Conservation (phyloP, 106 monocot genomes). For the Iris macrosiphon region DNA sequence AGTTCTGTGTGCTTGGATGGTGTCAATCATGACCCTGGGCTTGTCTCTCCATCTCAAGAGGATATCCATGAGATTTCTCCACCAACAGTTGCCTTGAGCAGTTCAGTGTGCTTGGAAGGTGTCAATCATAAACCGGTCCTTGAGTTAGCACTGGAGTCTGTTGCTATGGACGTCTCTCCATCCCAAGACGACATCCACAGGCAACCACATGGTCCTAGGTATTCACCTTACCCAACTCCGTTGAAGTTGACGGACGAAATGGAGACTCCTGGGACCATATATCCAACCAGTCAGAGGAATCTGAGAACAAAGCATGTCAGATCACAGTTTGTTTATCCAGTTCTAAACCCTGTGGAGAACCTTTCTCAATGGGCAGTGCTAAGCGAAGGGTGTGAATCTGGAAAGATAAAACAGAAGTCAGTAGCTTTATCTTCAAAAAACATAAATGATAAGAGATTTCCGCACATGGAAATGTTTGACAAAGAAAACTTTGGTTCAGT, state of each 20-base stretch:
- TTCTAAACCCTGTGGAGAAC: conserved; percentile 24
- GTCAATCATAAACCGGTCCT: background rate
- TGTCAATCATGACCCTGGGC: background rate
- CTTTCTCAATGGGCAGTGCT: conserved; percentile 4
- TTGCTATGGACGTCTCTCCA: conserved; percentile 13
- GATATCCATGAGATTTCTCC: background rate
- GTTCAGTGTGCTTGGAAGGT: background rate
- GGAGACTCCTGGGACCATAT: conserved; percentile 54
- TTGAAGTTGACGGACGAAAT: conserved; percentile 42
- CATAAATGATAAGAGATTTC: conserved; percentile 9
- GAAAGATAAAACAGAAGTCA: background rate
- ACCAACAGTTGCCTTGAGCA: background rate
- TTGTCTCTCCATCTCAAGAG: conserved; percentile 1
- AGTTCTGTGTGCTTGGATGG: background rate
- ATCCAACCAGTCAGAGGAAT: conserved; percentile 23
- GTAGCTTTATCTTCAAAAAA: background rate
- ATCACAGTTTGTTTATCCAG: conserved; percentile 32
- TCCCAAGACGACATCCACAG: conserved; percentile 9
- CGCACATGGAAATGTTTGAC: conserved; percentile 6
- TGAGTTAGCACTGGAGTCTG: background rate
- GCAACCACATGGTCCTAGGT: conserved; percentile 5
- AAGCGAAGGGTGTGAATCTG: conserved; percentile 10
- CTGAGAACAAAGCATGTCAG: conserved; percentile 20
- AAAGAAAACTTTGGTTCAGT: conserved; percentile 1
- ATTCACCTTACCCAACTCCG: conserved; percentile 50